Percentiles rank a stretch among this genome's conserved stretches.
These are phyloP conservation scores for Zygoascus meyerae DNA, from an alignment of 1,139 yeast genomes.

Conservation along the genomic window DNA sequence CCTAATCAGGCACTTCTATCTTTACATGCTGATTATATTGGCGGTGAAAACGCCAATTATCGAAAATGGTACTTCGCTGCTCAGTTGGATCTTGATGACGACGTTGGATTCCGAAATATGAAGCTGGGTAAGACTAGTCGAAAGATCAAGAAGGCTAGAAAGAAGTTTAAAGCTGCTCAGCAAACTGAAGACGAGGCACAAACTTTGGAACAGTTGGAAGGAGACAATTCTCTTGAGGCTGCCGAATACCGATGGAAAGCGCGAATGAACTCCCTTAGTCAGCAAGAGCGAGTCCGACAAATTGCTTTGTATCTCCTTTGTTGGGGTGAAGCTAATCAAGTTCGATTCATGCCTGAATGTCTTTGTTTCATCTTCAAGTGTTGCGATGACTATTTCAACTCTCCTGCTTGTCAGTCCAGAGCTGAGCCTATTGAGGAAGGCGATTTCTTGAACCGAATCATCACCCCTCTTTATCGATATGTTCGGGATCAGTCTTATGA, in stretches of 20 bases:
- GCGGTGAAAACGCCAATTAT: slow-evolving; percentile 88
- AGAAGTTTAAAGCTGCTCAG: slow-evolving; percentile 52
- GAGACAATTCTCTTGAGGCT: slow-evolving; percentile 60
- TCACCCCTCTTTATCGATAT: slow-evolving; percentile 69
- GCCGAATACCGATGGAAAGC: slow-evolving; percentile 47
- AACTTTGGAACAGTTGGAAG: slow-evolving; percentile 75
- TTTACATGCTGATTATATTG: slow-evolving; percentile 94
- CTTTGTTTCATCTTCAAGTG: slow-evolving; percentile 74
- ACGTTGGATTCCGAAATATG: slow-evolving; percentile 74
- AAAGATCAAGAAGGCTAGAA: slow-evolving; percentile 49
- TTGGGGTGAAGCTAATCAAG: slow-evolving; percentile 89
- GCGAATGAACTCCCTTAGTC: slow-evolving; percentile 50
- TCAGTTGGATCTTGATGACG: slow-evolving; percentile 78
- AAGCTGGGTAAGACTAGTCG: slow-evolving; percentile 62
- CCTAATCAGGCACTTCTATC: slow-evolving; percentile 91
- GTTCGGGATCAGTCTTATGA: slow-evolving; percentile 51
- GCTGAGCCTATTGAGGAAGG: slow-evolving; percentile 40
- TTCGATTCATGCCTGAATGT: slow-evolving; percentile 82
- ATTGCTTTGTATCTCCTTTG: slow-evolving; percentile 62
- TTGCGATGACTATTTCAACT: slow-evolving; percentile 60
- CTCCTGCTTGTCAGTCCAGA: slow-evolving; percentile 20
- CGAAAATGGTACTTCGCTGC: slow-evolving; percentile 97
- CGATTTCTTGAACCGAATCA: slow-evolving; percentile 56
- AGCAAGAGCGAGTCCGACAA: slow-evolving; percentile 57
- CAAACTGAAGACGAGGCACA: slow-evolving; percentile 44